Percentiles rank a stretch among this genome's conserved stretches.
phyloP scores from a whole-genome alignment of 2,329 filamentous ascomycete species.

The Botrytis cinerea region DNA sequence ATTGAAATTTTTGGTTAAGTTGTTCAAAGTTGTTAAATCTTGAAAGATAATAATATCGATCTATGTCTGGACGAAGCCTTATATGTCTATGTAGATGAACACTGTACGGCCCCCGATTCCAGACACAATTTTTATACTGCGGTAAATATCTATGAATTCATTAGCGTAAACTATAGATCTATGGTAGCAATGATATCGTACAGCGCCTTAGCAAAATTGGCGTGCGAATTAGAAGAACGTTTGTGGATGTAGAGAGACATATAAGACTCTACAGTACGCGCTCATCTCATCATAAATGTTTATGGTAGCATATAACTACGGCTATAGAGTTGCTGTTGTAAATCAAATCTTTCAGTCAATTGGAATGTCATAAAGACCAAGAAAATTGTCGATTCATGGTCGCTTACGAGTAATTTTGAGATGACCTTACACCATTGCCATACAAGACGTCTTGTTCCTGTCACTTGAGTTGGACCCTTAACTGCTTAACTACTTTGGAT shows the following conservation, averaged over 20 bases:
- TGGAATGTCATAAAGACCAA: neutral
- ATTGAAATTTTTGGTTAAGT: no score
- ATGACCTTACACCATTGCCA: neutral
- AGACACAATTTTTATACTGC: neutral
- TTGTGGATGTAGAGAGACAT: no score
- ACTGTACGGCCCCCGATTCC: accelerated
- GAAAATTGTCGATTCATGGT: neutral
- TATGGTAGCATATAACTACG: no score
- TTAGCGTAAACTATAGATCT: neutral
- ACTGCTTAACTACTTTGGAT: no score
- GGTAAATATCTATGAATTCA: no score
- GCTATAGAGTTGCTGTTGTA: neutral
- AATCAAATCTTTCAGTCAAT: neutral
- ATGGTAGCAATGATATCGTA: neutral
- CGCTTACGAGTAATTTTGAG: neutral
- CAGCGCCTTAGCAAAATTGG: neutral
- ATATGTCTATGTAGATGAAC: neutral
- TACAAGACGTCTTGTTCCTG: accelerated
- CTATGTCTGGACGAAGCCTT: neutral
- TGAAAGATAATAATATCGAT: no score
- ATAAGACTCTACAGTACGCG: neutral
- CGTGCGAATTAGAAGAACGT: neutral
- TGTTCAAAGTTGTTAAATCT: no score
- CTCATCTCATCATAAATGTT: neutral
- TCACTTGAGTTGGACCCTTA: accelerated